Evolutionary conservation across 768 basidiomycete genomes (phyloP).

Genomic region (Trametes elegans): DNA sequence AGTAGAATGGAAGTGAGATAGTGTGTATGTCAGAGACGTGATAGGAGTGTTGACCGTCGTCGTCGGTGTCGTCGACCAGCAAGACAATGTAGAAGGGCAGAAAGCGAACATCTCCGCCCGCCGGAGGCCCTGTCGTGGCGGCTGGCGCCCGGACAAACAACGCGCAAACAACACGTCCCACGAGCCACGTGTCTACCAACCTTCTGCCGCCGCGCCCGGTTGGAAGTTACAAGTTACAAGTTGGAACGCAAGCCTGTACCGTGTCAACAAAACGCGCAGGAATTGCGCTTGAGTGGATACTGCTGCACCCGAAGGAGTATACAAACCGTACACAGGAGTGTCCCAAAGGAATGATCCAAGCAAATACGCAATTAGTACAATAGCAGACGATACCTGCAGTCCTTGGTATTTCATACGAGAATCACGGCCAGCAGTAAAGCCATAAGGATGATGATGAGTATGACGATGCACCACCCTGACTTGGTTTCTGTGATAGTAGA

Average conservation of each 20-base stretch:
- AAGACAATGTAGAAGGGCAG: constrained; percentile 9
- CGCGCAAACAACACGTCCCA: constrained; percentile 20
- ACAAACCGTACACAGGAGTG: constrained; percentile 6
- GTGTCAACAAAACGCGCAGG: no score
- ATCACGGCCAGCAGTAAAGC: constrained; percentile 79
- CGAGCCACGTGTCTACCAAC: constrained; percentile 9
- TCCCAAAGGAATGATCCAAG: constrained; percentile 1
- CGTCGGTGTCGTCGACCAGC: constrained; percentile 16
- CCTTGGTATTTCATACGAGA: constrained; percentile 47
- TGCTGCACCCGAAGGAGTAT: background rate
- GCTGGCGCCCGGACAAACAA: constrained; percentile 22
- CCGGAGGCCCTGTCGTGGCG: background rate
- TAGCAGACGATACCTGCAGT: background rate
- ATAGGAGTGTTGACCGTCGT: constrained; percentile 6
- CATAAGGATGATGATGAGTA: constrained; percentile 78
- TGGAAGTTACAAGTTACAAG: no score
- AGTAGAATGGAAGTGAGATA: constrained; percentile 4
- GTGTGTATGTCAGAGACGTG: background rate
- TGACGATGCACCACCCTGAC: constrained; percentile 86
- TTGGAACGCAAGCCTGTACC: no score
- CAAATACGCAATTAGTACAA: constrained; percentile 2
- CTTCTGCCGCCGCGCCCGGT: background rate
- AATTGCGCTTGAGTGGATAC: no score
- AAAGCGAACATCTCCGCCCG: constrained; percentile 12
- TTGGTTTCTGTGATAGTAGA: constrained; percentile 63